Conservation (phyloP, 805 yeast species). For the Saccharomycopsis fermentans region DNA sequence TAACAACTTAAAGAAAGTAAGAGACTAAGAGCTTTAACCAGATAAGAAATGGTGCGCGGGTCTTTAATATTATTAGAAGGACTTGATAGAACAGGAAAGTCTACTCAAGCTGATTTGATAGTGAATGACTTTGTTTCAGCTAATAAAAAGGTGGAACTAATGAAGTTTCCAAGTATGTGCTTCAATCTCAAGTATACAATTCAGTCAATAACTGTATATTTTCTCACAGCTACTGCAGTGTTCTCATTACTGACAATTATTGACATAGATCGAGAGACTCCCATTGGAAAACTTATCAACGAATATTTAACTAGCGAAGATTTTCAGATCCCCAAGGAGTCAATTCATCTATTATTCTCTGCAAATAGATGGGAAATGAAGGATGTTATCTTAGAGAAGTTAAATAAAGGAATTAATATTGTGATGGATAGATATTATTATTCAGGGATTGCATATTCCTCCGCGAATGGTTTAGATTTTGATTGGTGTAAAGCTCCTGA, state of each 20-base stretch:
- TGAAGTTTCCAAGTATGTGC: constrained; percentile 60
- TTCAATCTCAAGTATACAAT: not conserved
- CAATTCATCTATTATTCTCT: constrained; percentile 79
- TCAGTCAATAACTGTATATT: not conserved
- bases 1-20: no score
- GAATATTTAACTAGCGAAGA: constrained; percentile 47
- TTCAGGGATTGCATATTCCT: constrained; percentile 87
- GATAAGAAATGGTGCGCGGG: constrained; percentile 39
- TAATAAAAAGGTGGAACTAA: constrained; percentile 33
- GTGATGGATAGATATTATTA: constrained; percentile 82
- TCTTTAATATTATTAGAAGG: constrained; percentile 80
- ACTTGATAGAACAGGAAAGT: constrained; percentile 87
- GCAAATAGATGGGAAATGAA: constrained; percentile 92
- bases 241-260: not conserved
- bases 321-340: constrained; percentile 54
- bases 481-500: constrained; percentile 83
- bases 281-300: constrained; percentile 71
- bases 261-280: constrained; percentile 57
- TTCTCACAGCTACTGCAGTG: not conserved
- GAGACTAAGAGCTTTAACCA: not conserved
- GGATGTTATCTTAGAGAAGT: constrained; percentile 32
- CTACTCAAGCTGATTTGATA: constrained; percentile 59
- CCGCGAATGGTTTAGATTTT: constrained; percentile 66
- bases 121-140: constrained; percentile 23
- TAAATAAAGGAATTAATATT: constrained; percentile 47